These are phyloP conservation scores for Darksidea phi DNA, from an alignment of 495 filamentous ascomycete species.

Conservation along the genomic window DNA sequence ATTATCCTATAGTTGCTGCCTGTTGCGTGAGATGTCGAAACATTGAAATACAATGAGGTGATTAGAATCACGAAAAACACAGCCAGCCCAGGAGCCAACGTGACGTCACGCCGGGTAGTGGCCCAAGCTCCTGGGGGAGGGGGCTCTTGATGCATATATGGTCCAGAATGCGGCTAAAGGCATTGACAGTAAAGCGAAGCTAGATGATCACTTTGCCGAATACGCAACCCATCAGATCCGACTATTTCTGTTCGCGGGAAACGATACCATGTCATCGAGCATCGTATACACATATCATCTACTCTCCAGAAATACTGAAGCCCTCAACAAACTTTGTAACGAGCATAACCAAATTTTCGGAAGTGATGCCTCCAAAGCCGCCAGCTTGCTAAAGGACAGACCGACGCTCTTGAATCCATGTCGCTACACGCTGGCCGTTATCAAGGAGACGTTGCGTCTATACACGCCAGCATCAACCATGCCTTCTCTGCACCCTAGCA, in stretches of 20 bases:
- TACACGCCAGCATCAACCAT: conserved; percentile 21
- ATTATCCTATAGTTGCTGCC: too few species aligned
- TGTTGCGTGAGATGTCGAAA: too few species aligned
- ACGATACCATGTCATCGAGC: conserved; percentile 51
- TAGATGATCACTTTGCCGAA: conserved; percentile 9
- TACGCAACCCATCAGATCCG: conserved; percentile 15
- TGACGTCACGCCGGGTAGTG: too few species aligned
- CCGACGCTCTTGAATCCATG: conserved; percentile 25
- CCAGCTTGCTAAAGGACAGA: conserved; percentile 10
- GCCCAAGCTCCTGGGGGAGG: too few species aligned
- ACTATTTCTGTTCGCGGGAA: conserved; percentile 51
- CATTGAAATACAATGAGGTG: too few species aligned
- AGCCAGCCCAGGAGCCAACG: too few species aligned
- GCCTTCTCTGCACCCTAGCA: conserved; percentile 13
- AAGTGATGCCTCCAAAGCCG: background rate
- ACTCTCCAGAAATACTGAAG: conserved; percentile 48
- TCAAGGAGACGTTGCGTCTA: conserved; percentile 30
- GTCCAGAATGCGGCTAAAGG: too few species aligned
- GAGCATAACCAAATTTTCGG: conserved; percentile 24
- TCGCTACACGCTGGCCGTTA: conserved; percentile 20
- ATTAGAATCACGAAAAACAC: too few species aligned
- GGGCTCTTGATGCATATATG: too few species aligned
- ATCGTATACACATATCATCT: conserved; percentile 49
- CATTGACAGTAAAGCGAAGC: too few species aligned
- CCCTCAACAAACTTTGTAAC: conserved; percentile 10